phyloP scores from a whole-genome alignment of 2,329 filamentous ascomycete genomes.

The Aspergillus sp. region DNA sequence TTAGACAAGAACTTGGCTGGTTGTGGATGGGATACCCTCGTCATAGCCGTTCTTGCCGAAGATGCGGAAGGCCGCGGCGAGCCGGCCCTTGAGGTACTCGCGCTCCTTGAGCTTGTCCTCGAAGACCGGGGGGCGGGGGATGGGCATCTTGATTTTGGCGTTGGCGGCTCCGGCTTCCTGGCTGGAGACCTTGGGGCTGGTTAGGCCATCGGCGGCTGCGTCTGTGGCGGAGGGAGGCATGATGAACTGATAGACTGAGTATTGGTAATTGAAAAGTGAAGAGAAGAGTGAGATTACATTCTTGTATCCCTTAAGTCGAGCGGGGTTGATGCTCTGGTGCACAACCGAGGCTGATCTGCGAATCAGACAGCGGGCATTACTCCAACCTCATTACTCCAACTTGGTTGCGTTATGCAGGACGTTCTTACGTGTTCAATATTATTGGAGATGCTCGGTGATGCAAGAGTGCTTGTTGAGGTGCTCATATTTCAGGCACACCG shows the following conservation, averaged over 20 bases:
- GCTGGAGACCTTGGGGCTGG: conserved; percentile 13
- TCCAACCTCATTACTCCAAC: too few species aligned
- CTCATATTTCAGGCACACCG: too few species aligned
- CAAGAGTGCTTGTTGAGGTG: too few species aligned
- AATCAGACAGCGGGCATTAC: too few species aligned
- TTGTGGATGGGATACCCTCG: conserved; percentile 36
- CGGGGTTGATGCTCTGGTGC: too few species aligned
- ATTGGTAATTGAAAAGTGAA: neutral
- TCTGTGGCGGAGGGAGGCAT: conserved; percentile 18
- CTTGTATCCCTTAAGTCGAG: too few species aligned
- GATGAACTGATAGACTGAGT: neutral
- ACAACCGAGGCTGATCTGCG: too few species aligned
- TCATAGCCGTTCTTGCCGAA: conserved; percentile 59
- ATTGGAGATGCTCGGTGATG: too few species aligned
- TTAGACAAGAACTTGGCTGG: neutral
- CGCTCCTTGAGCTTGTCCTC: conserved; percentile 48
- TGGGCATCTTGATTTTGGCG: conserved; percentile 32
- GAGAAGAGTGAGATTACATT: neutral
- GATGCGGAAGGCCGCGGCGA: conserved; percentile 58
- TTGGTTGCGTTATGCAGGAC: too few species aligned
- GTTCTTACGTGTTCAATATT: too few species aligned
- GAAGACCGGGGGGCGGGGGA: conserved; percentile 39
- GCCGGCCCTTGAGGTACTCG: conserved; percentile 54
- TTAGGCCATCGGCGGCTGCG: conserved; percentile 17
- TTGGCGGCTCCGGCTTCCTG: conserved; percentile 25